phyloP scores from a whole-genome alignment of 2,329 filamentous ascomycete genomes.

The Aureobasidium namibiae region DNA sequence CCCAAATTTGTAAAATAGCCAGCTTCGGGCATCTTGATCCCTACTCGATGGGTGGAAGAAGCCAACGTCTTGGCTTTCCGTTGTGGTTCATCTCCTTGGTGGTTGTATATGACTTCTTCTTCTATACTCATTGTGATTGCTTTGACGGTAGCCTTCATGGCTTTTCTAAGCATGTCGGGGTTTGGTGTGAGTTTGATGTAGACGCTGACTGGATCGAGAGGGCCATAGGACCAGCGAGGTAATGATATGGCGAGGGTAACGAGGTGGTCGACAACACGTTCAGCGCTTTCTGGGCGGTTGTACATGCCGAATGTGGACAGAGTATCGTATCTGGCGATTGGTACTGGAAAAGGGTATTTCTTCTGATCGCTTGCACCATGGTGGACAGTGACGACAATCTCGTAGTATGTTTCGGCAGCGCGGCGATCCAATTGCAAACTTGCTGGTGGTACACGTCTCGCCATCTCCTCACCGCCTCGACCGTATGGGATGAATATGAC shows the following conservation, averaged over 20 bases:
- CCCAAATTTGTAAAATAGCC: conserved; percentile 92
- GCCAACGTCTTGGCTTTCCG: conserved; percentile 82
- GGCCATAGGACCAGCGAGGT: conserved; percentile 93
- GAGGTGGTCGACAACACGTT: conserved; percentile 78
- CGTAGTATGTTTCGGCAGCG: conserved; percentile 95
- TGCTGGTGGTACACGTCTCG: conserved; percentile 81
- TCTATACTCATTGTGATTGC: conserved; percentile 92
- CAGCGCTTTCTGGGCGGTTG: conserved; percentile 84
- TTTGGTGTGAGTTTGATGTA: conserved; percentile 94
- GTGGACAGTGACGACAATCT: conserved; percentile 91
- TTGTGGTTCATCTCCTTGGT: conserved; percentile 89
- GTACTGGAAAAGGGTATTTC: conserved; percentile 85
- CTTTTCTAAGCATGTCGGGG: conserved; percentile 82
- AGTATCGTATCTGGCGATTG: conserved; percentile 88
- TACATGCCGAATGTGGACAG: conserved; percentile 99
- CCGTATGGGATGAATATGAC: conserved; percentile 96
- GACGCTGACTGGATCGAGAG: conserved; percentile 87
- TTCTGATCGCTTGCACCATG: conserved; percentile 80
- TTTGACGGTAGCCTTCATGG: conserved; percentile 83
- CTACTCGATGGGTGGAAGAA: conserved; percentile 73
- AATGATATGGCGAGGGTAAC: conserved; percentile 87
- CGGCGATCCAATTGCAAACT: conserved; percentile 83
- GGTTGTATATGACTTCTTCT: conserved; percentile 98
- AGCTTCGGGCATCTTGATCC: conserved; percentile 77
- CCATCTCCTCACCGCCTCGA: conserved; percentile 80